A percentile compares a stretch with the other conserved stretches of the same genome.
Evolutionary conservation across 1,284 basidiomycete species (phyloP).

Genomic region (Cutaneotrichosporon sp.): DNA sequence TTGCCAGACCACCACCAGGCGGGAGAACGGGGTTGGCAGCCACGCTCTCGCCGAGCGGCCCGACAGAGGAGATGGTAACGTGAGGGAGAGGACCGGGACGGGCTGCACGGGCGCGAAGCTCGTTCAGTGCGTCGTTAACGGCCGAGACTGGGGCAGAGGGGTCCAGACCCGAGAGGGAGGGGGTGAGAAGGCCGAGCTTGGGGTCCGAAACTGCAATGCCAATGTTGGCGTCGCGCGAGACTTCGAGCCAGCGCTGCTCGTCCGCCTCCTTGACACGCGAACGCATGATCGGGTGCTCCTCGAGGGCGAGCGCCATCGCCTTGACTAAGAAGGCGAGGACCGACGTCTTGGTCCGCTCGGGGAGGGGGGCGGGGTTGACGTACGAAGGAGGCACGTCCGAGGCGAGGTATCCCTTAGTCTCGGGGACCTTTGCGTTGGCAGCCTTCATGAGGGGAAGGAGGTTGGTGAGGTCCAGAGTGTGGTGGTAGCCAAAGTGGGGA

Average conservation of each 20-base stretch:
- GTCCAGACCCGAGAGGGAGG: slow-evolving; percentile 69
- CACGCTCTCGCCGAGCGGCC: slow-evolving; percentile 71
- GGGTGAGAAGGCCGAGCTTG: slow-evolving; percentile 76
- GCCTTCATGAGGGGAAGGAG: slow-evolving; percentile 69
- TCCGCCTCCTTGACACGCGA: slow-evolving; percentile 32
- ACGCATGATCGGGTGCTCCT: slow-evolving; percentile 58
- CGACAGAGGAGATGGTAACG: slow-evolving; percentile 83
- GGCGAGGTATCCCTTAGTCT: slow-evolving; percentile 47
- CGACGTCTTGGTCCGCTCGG: slow-evolving; percentile 58
- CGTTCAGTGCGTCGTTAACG: slow-evolving; percentile 54
- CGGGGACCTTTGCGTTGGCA: slow-evolving; percentile 62
- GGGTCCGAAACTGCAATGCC: slow-evolving; percentile 60
- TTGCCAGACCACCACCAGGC: slow-evolving; percentile 83
- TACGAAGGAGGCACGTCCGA: slow-evolving; percentile 59
- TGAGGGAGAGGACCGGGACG: slow-evolving; percentile 68
- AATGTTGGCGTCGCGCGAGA: slow-evolving; percentile 39
- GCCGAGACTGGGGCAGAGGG: slow-evolving; percentile 65
- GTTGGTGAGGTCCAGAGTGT: slow-evolving; percentile 76
- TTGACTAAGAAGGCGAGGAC: slow-evolving; percentile 85
- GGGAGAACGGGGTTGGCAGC: slow-evolving; percentile 76
- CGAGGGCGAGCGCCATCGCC: slow-evolving; percentile 73
- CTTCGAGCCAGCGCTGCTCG: slow-evolving; percentile 38
- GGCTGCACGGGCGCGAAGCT: slow-evolving; percentile 61
- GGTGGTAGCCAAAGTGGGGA: slow-evolving; percentile 77
- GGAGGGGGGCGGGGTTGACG: slow-evolving; percentile 44